Percentiles rank a stretch among this genome's conserved stretches.
Evolutionary conservation across 2,329 filamentous ascomycete species (phyloP).

Genomic region (Alternaria longipes): DNA sequence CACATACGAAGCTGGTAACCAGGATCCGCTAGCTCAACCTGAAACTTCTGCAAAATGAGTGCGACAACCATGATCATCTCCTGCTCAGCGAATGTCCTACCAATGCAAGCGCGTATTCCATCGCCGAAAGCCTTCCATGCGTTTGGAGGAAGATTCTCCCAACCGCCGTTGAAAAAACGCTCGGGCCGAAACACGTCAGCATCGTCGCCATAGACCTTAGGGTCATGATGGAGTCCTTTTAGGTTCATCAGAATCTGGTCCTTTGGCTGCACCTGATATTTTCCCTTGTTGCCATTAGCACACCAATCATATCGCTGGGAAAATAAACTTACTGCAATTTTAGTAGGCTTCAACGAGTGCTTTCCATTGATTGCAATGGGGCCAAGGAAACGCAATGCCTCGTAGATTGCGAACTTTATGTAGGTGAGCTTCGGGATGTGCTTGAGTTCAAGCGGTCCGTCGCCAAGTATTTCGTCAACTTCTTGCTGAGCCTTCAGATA

Average conservation of each 20-base stretch:
- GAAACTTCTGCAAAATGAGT: conserved; percentile 73
- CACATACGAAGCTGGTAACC: conserved; percentile 60
- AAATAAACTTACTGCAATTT: conserved; percentile 10
- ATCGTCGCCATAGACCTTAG: conserved; percentile 15
- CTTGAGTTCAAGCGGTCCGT: conserved; percentile 6
- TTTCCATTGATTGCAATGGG: conserved; percentile 12
- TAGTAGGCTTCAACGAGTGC: conserved; percentile 11
- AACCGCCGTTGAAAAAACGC: conserved; percentile 13
- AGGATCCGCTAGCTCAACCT: conserved; percentile 70
- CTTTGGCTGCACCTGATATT: conserved; percentile 13
- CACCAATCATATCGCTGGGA: too few species aligned
- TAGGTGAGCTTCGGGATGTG: conserved; percentile 8
- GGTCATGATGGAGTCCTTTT: conserved; percentile 13
- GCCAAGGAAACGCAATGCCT: conserved; percentile 13
- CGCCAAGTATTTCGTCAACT: conserved; percentile 15
- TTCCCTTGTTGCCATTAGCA: conserved; percentile 4
- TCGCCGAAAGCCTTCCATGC: conserved; percentile 71
- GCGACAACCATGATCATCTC: conserved; percentile 56
- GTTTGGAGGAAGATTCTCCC: conserved; percentile 17
- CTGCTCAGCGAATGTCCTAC: conserved; percentile 78
- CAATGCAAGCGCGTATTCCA: conserved; percentile 75
- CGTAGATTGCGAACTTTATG: conserved; percentile 15
- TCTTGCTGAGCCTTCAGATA: conserved; percentile 15
- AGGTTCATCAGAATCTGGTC: conserved; percentile 14
- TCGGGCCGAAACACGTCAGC: conserved; percentile 17